Base-by-base conservation (phyloP, 1,139 yeast species). In the Candida albicans region DNA sequence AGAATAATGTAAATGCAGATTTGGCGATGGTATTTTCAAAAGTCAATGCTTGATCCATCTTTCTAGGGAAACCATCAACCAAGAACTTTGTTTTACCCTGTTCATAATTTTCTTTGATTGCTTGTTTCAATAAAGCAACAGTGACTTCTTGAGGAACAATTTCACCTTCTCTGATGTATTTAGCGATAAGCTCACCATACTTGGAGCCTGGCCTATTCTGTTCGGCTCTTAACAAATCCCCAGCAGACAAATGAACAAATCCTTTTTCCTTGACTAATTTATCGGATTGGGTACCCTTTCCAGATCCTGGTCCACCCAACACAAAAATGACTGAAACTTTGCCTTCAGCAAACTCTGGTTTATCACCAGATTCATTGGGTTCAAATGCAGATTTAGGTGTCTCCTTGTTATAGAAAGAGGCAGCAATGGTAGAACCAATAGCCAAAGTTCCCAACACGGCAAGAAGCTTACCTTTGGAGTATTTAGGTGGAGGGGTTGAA, bases 131-230 rank as follows among this genome's bases (percentile, higher is more conserved):
- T 48, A 93, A 70, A 0, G 90, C 93, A 56, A 93, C 76, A 1
- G 99, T 93, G 42, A 93, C 87, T 62, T 91, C 97, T 68, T 91
- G 97, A 8, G 99, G 99, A 14, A 93, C 99, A 60, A 93, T 93
- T 43, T 76, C 67, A 11, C 99, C 99, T 48, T 90, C 96, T 53
- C 79, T 84, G 60, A 93, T 91, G 62, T 82, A 85, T 53, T 80
- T 78, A 32, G 87, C 91, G 61, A 93, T 93, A 58, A 93, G 70
- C 48, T 84, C 86, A 44, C 98, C 98, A 61, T 77, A 88, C 64
- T 86, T 71, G 31, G 96, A 88, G 5, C 90, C 96, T 41, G 78
- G 74, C 55, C 97, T 82, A 28, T 73, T 70, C 65, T 93, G 97
- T 64, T 93, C 99, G 9, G 90, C 96, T 57, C 99, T 79, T 53